These are phyloP conservation scores for Sclerotinia sclerotiorum DNA, from an alignment of 2,329 filamentous ascomycete species.

Conservation along the genomic window DNA sequence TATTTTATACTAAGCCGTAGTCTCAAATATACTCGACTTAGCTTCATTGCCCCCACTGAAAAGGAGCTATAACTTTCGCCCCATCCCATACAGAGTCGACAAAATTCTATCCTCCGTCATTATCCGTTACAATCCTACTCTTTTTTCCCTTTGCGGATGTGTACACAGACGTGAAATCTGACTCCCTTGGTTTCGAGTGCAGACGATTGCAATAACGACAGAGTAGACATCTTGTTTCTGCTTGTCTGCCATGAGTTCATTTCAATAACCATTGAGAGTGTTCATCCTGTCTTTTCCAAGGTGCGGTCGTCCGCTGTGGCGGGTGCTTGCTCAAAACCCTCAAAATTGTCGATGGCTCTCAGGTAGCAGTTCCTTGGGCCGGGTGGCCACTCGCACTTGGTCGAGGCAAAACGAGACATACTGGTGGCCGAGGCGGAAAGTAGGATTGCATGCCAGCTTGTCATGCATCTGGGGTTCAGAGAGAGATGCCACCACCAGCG, in stretches of 20 bases:
- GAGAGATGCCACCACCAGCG: background rate
- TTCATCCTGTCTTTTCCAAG: slow-evolving; percentile 48
- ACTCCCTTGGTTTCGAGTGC: slow-evolving; percentile 5
- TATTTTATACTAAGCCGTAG: background rate
- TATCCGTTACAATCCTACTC: background rate
- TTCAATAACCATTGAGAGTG: slow-evolving; percentile 38
- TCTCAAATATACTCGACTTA: background rate
- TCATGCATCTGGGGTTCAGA: slow-evolving; percentile 7
- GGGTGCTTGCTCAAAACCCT: slow-evolving; percentile 47
- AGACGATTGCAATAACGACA: background rate
- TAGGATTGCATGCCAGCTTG: slow-evolving; percentile 3
- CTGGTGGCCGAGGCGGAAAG: slow-evolving; percentile 37
- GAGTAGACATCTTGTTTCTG: slow-evolving; percentile 30
- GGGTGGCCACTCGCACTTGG: slow-evolving; percentile 43
- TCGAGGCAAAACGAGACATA: slow-evolving; percentile 31
- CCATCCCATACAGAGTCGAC: background rate
- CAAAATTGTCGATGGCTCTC: slow-evolving; percentile 43
- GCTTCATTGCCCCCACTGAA: slow-evolving; percentile 1
- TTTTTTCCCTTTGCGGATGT: slow-evolving; percentile 24
- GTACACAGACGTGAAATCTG: slow-evolving; percentile 20
- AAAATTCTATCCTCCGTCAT: background rate
- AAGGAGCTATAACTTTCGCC: slow-evolving; percentile 4
- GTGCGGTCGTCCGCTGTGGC: slow-evolving; percentile 45
- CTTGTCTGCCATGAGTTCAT: slow-evolving; percentile 40
- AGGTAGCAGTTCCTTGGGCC: slow-evolving; percentile 45